A percentile compares a stretch with the other conserved stretches of the same genome.
These are phyloP conservation scores for Lasiosphaeriaceae sp. DNA, from an alignment of 495 filamentous ascomycete genomes.

Conservation along the genomic window DNA sequence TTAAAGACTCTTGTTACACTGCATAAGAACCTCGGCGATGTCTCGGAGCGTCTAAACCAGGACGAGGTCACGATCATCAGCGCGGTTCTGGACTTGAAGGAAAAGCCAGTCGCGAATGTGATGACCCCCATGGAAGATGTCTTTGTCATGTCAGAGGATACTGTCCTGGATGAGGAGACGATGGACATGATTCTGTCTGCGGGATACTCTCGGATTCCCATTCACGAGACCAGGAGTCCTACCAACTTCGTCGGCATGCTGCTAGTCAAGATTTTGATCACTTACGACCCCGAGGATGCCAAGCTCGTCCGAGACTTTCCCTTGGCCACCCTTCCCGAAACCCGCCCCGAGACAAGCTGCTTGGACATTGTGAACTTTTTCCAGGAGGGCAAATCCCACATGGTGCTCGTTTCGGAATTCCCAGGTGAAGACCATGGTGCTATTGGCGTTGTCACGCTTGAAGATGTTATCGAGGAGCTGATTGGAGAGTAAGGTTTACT, in stretches of 20 bases:
- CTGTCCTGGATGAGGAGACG: slow-evolving; percentile 81
- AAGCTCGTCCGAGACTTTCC: slow-evolving; percentile 83
- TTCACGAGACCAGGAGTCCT: slow-evolving; percentile 77
- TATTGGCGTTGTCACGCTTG: slow-evolving; percentile 87
- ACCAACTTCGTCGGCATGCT: slow-evolving; percentile 96
- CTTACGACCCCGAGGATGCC: slow-evolving; percentile 92
- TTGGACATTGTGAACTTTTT: slow-evolving; percentile 99
- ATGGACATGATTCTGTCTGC: slow-evolving; percentile 90
- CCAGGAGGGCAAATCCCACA: slow-evolving; percentile 97
- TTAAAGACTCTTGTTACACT: slow-evolving; percentile 77
- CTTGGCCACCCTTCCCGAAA: slow-evolving; percentile 90
- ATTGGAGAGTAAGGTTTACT: slow-evolving; percentile 82
- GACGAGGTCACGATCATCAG: slow-evolving; percentile 99
- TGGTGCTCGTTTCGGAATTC: slow-evolving; percentile 90
- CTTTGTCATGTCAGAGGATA: slow-evolving; percentile 90
- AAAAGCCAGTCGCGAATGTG: slow-evolving; percentile 87
- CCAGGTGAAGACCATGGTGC: slow-evolving; percentile 87
- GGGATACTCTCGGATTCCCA: slow-evolving; percentile 93
- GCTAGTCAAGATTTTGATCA: slow-evolving; percentile 95
- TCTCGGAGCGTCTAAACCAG: slow-evolving; percentile 85
- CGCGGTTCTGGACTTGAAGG: slow-evolving; percentile 92
- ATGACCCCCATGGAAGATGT: slow-evolving; percentile 99
- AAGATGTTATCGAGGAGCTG: slow-evolving; percentile 97
- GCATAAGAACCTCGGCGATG: slow-evolving; percentile 83
- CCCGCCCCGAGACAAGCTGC: slow-evolving; percentile 89